Percentiles rank a stretch among this genome's conserved stretches.
Conservation (phyloP, 371 early-diverging fungal species). For the Rhizoclosmatium hyalinum region DNA sequence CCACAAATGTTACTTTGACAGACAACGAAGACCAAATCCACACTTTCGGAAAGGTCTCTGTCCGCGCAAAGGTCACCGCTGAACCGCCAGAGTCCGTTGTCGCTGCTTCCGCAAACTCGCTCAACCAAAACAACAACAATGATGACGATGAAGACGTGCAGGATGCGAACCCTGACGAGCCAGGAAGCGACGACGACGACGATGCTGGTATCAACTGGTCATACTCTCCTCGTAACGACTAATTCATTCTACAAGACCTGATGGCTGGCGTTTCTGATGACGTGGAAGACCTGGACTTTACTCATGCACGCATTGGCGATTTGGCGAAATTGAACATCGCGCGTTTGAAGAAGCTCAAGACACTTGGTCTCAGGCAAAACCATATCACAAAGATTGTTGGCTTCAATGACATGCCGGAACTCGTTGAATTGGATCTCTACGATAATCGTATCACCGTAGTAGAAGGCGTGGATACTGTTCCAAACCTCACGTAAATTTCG, state of each 20-base stretch:
- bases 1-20: no score
- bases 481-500: slow-evolving; percentile 66
- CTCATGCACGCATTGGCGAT: slow-evolving; percentile 75
- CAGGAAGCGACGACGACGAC: slow-evolving; percentile 19
- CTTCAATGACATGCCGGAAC: slow-evolving; percentile 57
- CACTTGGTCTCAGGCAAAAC: slow-evolving; percentile 89
- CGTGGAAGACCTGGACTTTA: slow-evolving; percentile 75
- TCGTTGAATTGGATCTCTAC: slow-evolving; percentile 90
- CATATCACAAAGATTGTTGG: slow-evolving; percentile 78
- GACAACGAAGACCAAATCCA: background rate
- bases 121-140: background rate
- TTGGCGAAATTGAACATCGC: slow-evolving; percentile 67
- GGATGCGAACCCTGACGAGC: slow-evolving; percentile 1
- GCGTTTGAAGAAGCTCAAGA: slow-evolving; percentile 73
- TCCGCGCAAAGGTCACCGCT: background rate
- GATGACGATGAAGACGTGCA: slow-evolving; percentile 11
- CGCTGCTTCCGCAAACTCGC: background rate
- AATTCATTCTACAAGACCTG: slow-evolving; percentile 35
- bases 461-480: slow-evolving; percentile 67
- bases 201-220: background rate
- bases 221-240: no score
- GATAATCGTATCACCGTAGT: slow-evolving; percentile 90
- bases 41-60: slow-evolving; percentile 31
- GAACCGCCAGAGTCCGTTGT: background rate
- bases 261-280: slow-evolving; percentile 60